Percentiles rank a stretch among this genome's conserved stretches.
These are phyloP conservation scores for Phytophthora tubulina DNA, from an alignment of 352 stramenopile genomes.

Conservation along the genomic window DNA sequence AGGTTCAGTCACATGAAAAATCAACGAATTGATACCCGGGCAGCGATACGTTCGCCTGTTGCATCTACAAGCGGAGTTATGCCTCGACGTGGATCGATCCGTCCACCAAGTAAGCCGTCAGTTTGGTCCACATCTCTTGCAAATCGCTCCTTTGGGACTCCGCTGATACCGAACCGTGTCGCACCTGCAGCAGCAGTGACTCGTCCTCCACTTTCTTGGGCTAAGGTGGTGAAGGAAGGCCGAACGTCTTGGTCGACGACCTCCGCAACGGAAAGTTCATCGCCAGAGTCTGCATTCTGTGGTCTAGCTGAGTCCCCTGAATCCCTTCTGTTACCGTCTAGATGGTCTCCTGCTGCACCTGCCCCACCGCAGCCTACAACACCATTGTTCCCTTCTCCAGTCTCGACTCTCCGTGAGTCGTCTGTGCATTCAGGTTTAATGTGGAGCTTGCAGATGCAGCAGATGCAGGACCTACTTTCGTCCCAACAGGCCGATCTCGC, in stretches of 20 bases:
- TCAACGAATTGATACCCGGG: not conserved
- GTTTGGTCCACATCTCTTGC: not conserved
- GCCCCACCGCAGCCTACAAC: not conserved
- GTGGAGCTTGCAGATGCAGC: slow-evolving; percentile 1
- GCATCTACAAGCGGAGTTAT: too few species aligned
- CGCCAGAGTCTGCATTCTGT: not conserved
- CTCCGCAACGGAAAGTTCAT: not conserved
- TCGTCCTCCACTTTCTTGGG: not conserved
- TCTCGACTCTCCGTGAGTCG: not conserved
- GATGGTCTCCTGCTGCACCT: not conserved
- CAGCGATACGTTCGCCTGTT: not conserved
- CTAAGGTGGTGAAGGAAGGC: not conserved
- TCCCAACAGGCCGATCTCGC: not conserved
- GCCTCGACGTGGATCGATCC: too few species aligned
- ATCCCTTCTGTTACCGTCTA: not conserved
- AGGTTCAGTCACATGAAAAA: not conserved
- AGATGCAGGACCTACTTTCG: slow-evolving; percentile 2
- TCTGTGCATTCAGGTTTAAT: not conserved
- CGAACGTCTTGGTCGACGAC: not conserved
- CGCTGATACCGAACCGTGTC: not conserved
- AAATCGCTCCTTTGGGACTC: not conserved
- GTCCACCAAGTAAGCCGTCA: too few species aligned
- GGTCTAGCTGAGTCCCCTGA: not conserved
- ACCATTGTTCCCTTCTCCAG: not conserved
- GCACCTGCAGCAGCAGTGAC: not conserved